Percentiles rank a stretch among this genome's conserved stretches.
Evolutionary conservation across 1,284 basidiomycete genomes (phyloP).

Genomic region (Meira miltonrushii): DNA sequence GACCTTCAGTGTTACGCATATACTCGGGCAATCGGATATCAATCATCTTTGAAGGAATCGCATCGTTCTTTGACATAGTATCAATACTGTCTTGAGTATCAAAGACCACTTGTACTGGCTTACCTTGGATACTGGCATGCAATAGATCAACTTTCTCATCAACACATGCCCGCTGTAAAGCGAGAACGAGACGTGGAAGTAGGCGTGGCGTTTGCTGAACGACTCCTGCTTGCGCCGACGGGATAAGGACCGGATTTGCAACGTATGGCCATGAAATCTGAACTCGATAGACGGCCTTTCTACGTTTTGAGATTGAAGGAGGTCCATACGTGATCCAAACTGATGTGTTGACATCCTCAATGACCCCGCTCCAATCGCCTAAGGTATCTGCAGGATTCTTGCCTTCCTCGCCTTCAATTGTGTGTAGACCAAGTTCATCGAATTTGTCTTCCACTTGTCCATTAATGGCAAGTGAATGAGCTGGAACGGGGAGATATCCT

Average conservation of each 20-base stretch:
- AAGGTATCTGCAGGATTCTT: not conserved
- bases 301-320: too few relatives aligned
- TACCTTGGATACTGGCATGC: conserved; percentile 1
- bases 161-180: not conserved
- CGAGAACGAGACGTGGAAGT: conserved; percentile 1
- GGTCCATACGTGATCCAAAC: not conserved
- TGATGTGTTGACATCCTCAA: not conserved
- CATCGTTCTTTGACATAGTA: not conserved
- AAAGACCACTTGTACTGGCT: not conserved
- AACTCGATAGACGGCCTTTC: too few relatives aligned
- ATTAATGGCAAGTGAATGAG: too few relatives aligned
- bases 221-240: too few relatives aligned
- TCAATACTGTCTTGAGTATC: not conserved
- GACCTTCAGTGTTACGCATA: not conserved
- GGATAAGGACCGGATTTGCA: too few relatives aligned
- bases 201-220: not conserved
- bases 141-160: not conserved
- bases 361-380: not conserved
- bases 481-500: too few relatives aligned
- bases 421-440: too few relatives aligned
- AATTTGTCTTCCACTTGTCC: too few relatives aligned
- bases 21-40: not conserved
- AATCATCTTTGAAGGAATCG: not conserved
- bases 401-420: not conserved
- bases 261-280: too few relatives aligned